Conservation (phyloP, 1,284 basidiomycete genomes). For the Leccinum pachyderme region DNA sequence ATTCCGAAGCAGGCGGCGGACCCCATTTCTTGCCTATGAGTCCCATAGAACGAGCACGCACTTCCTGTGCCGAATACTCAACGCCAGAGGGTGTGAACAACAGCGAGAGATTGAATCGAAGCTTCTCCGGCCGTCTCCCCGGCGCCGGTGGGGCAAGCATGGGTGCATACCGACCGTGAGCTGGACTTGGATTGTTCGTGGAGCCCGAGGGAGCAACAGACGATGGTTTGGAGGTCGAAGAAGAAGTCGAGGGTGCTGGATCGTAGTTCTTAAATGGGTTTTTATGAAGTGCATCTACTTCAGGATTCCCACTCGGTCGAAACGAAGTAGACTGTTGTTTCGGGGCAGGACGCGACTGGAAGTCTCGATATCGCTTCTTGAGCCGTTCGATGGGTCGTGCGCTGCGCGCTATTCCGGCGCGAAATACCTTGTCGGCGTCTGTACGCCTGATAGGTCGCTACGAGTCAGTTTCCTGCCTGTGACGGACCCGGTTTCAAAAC, state of each 20-base stretch:
- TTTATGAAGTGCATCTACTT: conserved; percentile 45
- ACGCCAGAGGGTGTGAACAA: conserved; percentile 65
- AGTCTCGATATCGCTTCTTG: conserved; percentile 81
- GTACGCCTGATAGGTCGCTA: conserved; percentile 45
- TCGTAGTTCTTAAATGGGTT: conserved; percentile 56
- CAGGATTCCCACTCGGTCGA: conserved; percentile 23
- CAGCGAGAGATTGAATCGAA: conserved; percentile 62
- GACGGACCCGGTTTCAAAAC: conserved; percentile 27
- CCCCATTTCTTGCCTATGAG: conserved; percentile 80
- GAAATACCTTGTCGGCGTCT: conserved; percentile 84
- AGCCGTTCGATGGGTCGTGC: conserved; percentile 84
- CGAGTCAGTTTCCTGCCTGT: conserved; percentile 14
- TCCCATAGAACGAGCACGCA: conserved; percentile 72
- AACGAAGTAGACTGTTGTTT: conserved; percentile 28
- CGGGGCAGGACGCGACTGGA: conserved; percentile 54
- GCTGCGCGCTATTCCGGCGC: conserved; percentile 78
- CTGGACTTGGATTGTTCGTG: conserved; percentile 8
- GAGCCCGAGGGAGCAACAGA: conserved; percentile 18
- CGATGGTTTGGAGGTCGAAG: conserved; percentile 28
- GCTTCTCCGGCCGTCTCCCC: conserved; percentile 68
- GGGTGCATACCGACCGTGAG: conserved; percentile 54
- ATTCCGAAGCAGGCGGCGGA: conserved; percentile 53
- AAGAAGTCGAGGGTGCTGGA: conserved; percentile 30
- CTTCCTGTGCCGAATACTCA: conserved; percentile 75
- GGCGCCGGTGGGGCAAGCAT: conserved; percentile 66